Evolutionary conservation across 2,329 filamentous ascomycete species (phyloP).

Genomic region (Alternaria brassicicola): DNA sequence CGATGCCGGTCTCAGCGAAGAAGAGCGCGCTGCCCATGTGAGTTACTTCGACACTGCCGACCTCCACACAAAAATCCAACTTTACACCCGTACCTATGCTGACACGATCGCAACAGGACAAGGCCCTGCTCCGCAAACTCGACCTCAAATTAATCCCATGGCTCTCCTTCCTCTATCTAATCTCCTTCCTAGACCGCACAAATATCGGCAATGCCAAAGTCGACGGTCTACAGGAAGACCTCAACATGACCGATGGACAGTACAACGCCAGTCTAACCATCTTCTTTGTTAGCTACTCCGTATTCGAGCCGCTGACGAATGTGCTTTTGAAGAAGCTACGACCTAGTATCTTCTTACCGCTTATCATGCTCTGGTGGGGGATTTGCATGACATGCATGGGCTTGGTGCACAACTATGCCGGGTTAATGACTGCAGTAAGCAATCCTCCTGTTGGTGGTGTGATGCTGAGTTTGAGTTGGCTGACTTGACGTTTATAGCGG

Average conservation of each 20-base stretch:
- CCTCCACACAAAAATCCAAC: no score
- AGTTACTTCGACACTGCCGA: no score
- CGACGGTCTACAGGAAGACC: constrained; percentile 62
- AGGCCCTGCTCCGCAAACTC: constrained; percentile 66
- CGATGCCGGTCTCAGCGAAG: constrained; percentile 68
- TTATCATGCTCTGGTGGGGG: constrained; percentile 75
- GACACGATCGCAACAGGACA: constrained; percentile 58
- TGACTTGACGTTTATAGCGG: constrained; percentile 27
- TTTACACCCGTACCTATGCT: not conserved
- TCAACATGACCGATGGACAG: constrained; percentile 66
- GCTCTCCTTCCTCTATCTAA: constrained; percentile 73
- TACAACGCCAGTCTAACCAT: constrained; percentile 80
- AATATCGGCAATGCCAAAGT: constrained; percentile 78
- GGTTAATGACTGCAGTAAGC: constrained; percentile 65
- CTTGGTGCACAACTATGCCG: constrained; percentile 66
- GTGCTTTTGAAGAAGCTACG: constrained; percentile 76
- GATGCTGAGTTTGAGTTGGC: not conserved
- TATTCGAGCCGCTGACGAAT: constrained; percentile 81
- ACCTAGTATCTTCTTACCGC: constrained; percentile 79
- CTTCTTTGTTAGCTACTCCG: constrained; percentile 84
- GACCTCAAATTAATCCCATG: constrained; percentile 68
- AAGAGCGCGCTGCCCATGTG: constrained; percentile 67
- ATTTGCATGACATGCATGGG: constrained; percentile 72
- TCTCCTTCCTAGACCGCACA: constrained; percentile 73
- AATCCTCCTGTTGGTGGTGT: no score